phyloP scores from a whole-genome alignment of 805 yeast genomes.

The Cyberlindnera euphorbiae region DNA sequence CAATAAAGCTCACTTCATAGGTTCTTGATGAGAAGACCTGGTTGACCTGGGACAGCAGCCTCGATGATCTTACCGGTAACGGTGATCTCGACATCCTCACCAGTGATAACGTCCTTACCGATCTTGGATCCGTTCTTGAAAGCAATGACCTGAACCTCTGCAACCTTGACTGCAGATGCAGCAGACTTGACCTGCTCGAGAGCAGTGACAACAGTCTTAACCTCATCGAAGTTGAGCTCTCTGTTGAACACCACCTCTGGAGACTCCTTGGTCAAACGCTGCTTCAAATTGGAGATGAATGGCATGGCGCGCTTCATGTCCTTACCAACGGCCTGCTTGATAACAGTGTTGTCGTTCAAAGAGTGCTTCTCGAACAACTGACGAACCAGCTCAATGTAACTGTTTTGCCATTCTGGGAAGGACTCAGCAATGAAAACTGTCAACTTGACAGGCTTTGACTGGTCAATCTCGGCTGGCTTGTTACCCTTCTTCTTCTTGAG shows the following conservation, averaged over 20 bases:
- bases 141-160: slow-evolving; percentile 53
- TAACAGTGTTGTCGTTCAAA: slow-evolving; percentile 58
- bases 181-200: slow-evolving; percentile 55
- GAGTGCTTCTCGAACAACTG: slow-evolving; percentile 62
- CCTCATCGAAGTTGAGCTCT: slow-evolving; percentile 79
- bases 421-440: slow-evolving; percentile 69
- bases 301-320: slow-evolving; percentile 99
- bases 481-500: slow-evolving; percentile 88
- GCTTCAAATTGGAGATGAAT: slow-evolving; percentile 80
- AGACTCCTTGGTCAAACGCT: slow-evolving; percentile 64
- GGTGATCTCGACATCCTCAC: slow-evolving; percentile 63
- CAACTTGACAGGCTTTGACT: slow-evolving; percentile 65
- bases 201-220: slow-evolving; percentile 54
- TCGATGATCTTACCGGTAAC: slow-evolving; percentile 65
- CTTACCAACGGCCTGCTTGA: slow-evolving; percentile 66
- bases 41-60: slow-evolving; percentile 87
- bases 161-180: slow-evolving; percentile 53
- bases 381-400: slow-evolving; percentile 75
- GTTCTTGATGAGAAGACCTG: slow-evolving; percentile 78
- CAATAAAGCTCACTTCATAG: slow-evolving; percentile 22
- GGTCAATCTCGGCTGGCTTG: slow-evolving; percentile 63
- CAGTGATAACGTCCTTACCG: slow-evolving; percentile 66
- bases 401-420: slow-evolving; percentile 92
- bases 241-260: slow-evolving; percentile 84
- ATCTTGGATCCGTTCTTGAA: slow-evolving; percentile 57